Percentiles rank a stretch among this genome's conserved stretches.
Evolutionary conservation across 192 early-diverging fungal genomes (phyloP).

Genomic region (Coemansia sp.): DNA sequence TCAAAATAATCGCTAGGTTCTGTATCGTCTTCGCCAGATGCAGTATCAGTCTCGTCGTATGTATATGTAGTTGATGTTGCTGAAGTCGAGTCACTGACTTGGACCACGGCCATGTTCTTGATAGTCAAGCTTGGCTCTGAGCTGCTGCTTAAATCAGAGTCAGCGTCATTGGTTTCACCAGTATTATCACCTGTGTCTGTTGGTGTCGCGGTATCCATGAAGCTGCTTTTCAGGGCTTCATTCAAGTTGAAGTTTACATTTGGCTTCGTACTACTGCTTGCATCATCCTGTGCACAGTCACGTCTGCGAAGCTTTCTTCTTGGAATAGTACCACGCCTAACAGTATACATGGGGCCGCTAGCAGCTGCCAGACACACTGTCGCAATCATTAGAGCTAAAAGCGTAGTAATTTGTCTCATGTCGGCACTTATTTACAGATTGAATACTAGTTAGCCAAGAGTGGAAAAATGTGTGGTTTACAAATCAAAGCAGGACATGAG

Average conservation of each 20-base stretch:
- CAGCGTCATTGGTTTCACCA: neutral
- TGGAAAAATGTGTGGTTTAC: neutral
- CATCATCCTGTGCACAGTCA: neutral
- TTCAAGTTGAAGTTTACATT: too few relatives aligned
- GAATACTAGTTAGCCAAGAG: neutral
- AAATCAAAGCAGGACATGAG: neutral
- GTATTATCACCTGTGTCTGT: neutral
- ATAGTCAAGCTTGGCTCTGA: neutral
- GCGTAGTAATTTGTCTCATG: neutral
- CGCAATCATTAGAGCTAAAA: neutral
- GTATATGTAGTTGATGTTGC: neutral
- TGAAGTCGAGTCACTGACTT: neutral
- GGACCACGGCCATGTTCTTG: neutral
- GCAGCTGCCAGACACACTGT: neutral
- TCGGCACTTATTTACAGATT: neutral
- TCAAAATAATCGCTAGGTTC: neutral
- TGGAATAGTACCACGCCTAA: neutral
- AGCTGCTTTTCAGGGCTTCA: too few relatives aligned
- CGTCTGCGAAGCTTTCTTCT: constrained; percentile 2
- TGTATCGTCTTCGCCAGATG: neutral
- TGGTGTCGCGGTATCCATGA: neutral
- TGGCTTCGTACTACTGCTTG: neutral
- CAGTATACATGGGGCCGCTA: neutral
- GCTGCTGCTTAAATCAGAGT: neutral
- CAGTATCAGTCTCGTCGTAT: neutral